These are phyloP conservation scores for Penicillium sp. DNA, from an alignment of 2,329 filamentous ascomycete genomes.

Conservation along the genomic window DNA sequence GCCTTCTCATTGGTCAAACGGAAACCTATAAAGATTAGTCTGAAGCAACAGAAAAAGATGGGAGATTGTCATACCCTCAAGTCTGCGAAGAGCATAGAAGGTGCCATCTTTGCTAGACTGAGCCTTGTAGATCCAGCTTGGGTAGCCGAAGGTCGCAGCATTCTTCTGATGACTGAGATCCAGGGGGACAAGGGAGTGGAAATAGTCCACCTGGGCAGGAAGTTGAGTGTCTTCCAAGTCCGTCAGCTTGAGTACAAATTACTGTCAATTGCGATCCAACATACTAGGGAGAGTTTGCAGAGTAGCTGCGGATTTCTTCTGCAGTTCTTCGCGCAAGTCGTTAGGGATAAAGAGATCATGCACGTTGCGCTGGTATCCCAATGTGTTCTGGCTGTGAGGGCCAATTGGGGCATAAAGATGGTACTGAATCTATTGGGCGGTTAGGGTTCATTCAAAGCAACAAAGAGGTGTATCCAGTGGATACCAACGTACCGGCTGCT, in stretches of 20 bases:
- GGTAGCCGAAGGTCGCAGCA: constrained; percentile 75
- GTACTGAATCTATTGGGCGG: constrained; percentile 66
- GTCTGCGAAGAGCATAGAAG: constrained; percentile 78
- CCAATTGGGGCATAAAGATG: constrained; percentile 89
- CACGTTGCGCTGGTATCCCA: constrained; percentile 79
- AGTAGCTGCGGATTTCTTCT: constrained; percentile 82
- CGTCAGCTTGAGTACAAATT: constrained; percentile 13
- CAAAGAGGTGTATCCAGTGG: not conserved
- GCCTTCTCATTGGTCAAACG: constrained; percentile 85
- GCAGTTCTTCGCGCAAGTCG: constrained; percentile 79
- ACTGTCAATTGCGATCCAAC: constrained; percentile 20
- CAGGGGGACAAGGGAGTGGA: constrained; percentile 86
- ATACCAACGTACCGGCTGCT: constrained; percentile 58
- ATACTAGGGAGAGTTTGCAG: constrained; percentile 78
- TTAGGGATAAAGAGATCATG: constrained; percentile 93
- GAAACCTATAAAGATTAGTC: constrained; percentile 58
- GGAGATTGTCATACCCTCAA: constrained; percentile 61
- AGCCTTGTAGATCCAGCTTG: constrained; percentile 94
- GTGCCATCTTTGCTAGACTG: constrained; percentile 83
- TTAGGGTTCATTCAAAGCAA: constrained; percentile 1
- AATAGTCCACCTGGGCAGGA: constrained; percentile 75
- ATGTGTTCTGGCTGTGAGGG: constrained; percentile 74
- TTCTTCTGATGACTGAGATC: constrained; percentile 79
- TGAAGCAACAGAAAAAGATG: not conserved
- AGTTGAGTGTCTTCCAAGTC: constrained; percentile 60